phyloP scores from a whole-genome alignment of 306 rosid genomes.

The Prosopis cineraria region DNA sequence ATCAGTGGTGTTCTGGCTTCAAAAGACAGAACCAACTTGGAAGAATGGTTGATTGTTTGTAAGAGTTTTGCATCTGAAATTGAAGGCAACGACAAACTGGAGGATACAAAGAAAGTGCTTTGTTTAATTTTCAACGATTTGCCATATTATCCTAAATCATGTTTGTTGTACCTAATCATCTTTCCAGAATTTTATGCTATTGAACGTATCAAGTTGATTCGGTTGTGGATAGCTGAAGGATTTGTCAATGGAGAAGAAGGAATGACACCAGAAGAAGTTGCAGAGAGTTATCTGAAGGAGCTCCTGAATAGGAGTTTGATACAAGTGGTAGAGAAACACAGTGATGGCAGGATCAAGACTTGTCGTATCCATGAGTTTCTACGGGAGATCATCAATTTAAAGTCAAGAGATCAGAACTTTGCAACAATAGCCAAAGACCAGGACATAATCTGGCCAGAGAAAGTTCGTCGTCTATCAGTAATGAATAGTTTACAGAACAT shows the following conservation, averaged over 20 bases:
- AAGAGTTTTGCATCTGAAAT: constrained; percentile 46
- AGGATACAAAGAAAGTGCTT: constrained; percentile 47
- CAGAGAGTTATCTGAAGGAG: constrained; percentile 59
- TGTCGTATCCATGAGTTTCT: constrained; percentile 56
- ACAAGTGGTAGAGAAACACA: constrained; percentile 42
- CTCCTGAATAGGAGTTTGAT: constrained; percentile 57
- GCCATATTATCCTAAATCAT: constrained; percentile 64
- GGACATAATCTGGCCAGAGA: constrained; percentile 45
- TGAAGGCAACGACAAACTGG: constrained; percentile 45
- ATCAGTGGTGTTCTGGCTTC: constrained; percentile 53
- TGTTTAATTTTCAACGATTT: constrained; percentile 61
- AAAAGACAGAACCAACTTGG: constrained; percentile 38
- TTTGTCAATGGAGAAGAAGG: constrained; percentile 53
- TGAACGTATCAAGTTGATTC: constrained; percentile 49
- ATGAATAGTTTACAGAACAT: constrained; percentile 38
- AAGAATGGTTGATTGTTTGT: constrained; percentile 47
- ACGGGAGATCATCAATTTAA: constrained; percentile 48
- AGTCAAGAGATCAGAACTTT: constrained; percentile 58
- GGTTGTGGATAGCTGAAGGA: constrained; percentile 69
- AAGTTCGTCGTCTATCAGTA: constrained; percentile 56
- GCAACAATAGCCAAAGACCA: constrained; percentile 53
- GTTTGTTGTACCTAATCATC: constrained; percentile 54
- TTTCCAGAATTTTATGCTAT: constrained; percentile 47
- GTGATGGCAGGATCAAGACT: constrained; percentile 45
- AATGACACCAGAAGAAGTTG: constrained; percentile 55